Evolutionary conservation across 352 stramenopile species (phyloP).

Genomic region (Plasmopara halstedii): DNA sequence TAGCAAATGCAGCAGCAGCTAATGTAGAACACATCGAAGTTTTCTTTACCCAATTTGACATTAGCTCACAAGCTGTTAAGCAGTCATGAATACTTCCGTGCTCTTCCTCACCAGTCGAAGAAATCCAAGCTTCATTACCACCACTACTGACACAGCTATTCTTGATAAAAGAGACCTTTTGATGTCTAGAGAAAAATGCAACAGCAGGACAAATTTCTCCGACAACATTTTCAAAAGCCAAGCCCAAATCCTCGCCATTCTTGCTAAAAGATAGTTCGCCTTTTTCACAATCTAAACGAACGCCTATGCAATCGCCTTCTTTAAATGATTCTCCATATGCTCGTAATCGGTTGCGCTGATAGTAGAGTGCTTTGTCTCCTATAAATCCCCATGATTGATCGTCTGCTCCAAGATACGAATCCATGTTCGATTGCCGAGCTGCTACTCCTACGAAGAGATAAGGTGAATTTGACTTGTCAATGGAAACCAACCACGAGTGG

Average conservation of each 20-base stretch:
- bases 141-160: slow-evolving; percentile 11
- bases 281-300: slow-evolving; percentile 76
- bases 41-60: slow-evolving; percentile 32
- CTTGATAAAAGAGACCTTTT: slow-evolving; percentile 60
- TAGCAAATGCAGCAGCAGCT: slow-evolving; percentile 31
- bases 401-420: slow-evolving; percentile 96
- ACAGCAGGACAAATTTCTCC: slow-evolving; percentile 88
- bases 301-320: slow-evolving; percentile 81
- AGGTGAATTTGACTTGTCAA: slow-evolving; percentile 93
- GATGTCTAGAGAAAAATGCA: slow-evolving; percentile 88
- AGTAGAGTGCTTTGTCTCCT: slow-evolving; percentile 97
- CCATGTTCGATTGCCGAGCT: slow-evolving; percentile 83
- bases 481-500: slow-evolving; percentile 76
- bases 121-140: neutral
- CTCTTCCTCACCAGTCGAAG: slow-evolving; percentile 13
- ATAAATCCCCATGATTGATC: slow-evolving; percentile 98
- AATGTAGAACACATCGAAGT: slow-evolving; percentile 21
- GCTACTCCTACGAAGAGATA: slow-evolving; percentile 98
- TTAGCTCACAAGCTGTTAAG: slow-evolving; percentile 52
- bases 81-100: slow-evolving; percentile 43
- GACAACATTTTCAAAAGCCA: slow-evolving; percentile 89
- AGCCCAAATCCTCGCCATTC: slow-evolving; percentile 78
- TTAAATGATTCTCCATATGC: slow-evolving; percentile 83
- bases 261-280: slow-evolving; percentile 85
- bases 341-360: slow-evolving; percentile 92